Percentiles rank a stretch among this genome's conserved stretches.
These are phyloP conservation scores for Alternaria sp. DNA, from an alignment of 2,329 filamentous ascomycete species.

Conservation along the genomic window DNA sequence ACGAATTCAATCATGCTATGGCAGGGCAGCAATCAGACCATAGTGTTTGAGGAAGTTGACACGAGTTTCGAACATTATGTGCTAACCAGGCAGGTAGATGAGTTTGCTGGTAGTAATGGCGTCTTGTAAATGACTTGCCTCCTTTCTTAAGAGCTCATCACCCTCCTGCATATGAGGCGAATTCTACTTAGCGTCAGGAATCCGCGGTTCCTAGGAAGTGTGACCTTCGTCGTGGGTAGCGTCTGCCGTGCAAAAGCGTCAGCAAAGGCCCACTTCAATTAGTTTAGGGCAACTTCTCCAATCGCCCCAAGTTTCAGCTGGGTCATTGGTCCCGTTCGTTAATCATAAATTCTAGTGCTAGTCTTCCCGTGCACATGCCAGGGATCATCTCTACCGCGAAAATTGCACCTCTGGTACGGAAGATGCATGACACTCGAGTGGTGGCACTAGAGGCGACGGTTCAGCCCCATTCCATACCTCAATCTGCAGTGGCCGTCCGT, in stretches of 20 bases:
- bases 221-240: slow-evolving; percentile 11
- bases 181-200: slow-evolving; percentile 1
- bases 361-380: slow-evolving; percentile 8
- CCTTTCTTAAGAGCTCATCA: neutral
- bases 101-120: neutral
- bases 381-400: slow-evolving; percentile 14
- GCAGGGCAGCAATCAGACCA: neutral
- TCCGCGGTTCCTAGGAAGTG: slow-evolving; percentile 13
- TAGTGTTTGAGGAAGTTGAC: neutral
- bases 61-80: neutral
- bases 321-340: slow-evolving; percentile 13
- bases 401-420: slow-evolving; percentile 8
- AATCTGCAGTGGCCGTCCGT: slow-evolving; percentile 13
- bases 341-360: slow-evolving; percentile 16
- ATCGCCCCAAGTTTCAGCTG: slow-evolving; percentile 10
- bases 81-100: neutral
- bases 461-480: slow-evolving; percentile 10
- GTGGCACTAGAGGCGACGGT: slow-evolving; percentile 10
- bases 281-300: slow-evolving; percentile 12
- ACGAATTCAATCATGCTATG: neutral
- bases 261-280: slow-evolving; percentile 10
- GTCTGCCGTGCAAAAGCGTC: slow-evolving; percentile 4
- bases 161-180: slow-evolving; percentile 16
- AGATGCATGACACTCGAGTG: slow-evolving; percentile 15
- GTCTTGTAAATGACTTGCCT: neutral